These are phyloP conservation scores for Lactarius sp. DNA, from an alignment of 768 basidiomycete genomes.

Conservation along the genomic window DNA sequence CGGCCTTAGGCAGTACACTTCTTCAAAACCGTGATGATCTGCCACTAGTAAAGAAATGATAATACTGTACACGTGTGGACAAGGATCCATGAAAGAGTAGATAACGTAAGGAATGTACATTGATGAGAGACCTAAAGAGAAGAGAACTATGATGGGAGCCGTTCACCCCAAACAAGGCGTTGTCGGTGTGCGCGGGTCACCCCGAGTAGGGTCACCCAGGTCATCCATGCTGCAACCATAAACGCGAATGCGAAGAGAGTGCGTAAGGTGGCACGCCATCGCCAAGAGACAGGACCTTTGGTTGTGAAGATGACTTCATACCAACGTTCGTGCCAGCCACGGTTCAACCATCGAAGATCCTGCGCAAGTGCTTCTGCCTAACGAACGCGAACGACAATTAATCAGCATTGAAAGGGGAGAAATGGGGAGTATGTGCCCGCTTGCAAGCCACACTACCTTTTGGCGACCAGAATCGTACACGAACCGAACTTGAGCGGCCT, in stretches of 20 bases:
- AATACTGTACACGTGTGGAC: constrained; percentile 14
- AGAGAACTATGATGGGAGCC: constrained; percentile 56
- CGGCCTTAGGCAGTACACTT: background rate
- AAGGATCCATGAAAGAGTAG: background rate
- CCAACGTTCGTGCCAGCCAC: constrained; percentile 72
- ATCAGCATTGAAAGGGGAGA: background rate
- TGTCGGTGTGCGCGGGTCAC: constrained; percentile 71
- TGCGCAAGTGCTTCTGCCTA: constrained; percentile 63
- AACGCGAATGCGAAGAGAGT: constrained; percentile 39
- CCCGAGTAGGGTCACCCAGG: constrained; percentile 57
- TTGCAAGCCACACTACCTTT: constrained; percentile 42
- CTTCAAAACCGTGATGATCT: background rate
- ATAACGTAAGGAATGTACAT: background rate
- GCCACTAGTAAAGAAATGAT: background rate
- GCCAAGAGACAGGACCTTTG: constrained; percentile 64
- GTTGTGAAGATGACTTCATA: constrained; percentile 69
- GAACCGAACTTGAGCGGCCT: constrained; percentile 55
- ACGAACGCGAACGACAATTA: background rate
- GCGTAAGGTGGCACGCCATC: constrained; percentile 64
- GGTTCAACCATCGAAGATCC: constrained; percentile 72
- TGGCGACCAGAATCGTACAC: constrained; percentile 67
- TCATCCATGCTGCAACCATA: constrained; percentile 51
- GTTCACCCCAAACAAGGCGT: constrained; percentile 74
- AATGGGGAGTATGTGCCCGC: background rate
- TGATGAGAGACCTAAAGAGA: background rate